These are phyloP conservation scores for Pseudodiploospora longispora DNA, from an alignment of 2,329 filamentous ascomycete genomes.

Conservation along the genomic window DNA sequence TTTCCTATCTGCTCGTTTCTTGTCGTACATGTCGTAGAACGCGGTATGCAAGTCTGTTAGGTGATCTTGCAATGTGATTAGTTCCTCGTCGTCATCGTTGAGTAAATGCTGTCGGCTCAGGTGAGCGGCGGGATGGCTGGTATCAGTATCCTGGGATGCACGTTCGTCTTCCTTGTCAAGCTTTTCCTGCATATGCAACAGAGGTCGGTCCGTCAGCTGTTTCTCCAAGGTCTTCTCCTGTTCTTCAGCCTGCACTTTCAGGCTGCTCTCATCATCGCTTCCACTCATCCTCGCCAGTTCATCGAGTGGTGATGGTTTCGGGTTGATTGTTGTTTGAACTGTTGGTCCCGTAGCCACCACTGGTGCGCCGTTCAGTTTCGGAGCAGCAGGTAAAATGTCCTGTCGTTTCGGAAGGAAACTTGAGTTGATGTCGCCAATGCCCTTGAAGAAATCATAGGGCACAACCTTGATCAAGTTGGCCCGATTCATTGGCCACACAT, in stretches of 20 bases:
- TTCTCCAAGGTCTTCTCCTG: constrained; percentile 83
- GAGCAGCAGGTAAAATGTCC: constrained; percentile 35
- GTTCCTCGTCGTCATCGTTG: constrained; percentile 79
- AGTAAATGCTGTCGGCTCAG: constrained; percentile 65
- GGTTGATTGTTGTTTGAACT: constrained; percentile 5
- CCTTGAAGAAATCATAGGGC: constrained; percentile 96
- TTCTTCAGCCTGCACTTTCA: constrained; percentile 71
- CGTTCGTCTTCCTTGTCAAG: constrained; percentile 67
- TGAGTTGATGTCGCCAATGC: constrained; percentile 97
- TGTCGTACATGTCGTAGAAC: constrained; percentile 80
- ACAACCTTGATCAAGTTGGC: constrained; percentile 90
- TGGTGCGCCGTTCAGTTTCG: constrained; percentile 17
- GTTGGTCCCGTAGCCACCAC: neutral
- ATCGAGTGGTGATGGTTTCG: constrained; percentile 48
- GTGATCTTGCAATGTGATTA: constrained; percentile 67
- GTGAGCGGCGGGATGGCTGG: constrained; percentile 18
- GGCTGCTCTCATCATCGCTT: constrained; percentile 56
- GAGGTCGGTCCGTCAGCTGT: constrained; percentile 78
- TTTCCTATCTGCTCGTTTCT: constrained; percentile 32
- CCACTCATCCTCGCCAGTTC: constrained; percentile 70
- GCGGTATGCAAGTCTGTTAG: constrained; percentile 65
- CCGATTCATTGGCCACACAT: constrained; percentile 89
- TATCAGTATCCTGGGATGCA: constrained; percentile 17
- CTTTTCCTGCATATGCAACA: constrained; percentile 87
- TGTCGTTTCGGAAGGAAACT: constrained; percentile 82